A percentile compares a stretch with the other conserved stretches of the same genome.
Conservation (phyloP, 1,139 yeast genomes). For the Sporopachydermia cereana region DNA sequence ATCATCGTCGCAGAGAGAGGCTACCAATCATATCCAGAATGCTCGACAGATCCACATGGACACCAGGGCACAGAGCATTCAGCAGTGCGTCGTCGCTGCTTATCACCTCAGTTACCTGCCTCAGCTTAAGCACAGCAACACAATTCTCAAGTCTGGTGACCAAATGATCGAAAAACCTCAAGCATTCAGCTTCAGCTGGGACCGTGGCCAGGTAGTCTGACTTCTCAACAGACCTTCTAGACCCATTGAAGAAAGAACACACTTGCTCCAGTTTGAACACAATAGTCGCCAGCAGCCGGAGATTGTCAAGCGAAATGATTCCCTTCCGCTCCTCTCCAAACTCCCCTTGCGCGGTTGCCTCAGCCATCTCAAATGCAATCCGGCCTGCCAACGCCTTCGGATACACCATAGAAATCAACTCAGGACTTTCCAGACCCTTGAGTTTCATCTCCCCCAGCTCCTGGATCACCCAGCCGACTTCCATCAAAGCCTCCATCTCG, state of each 20-base stretch:
- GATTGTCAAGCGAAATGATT: slow-evolving; percentile 32
- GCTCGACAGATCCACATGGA: neutral
- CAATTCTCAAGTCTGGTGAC: slow-evolving; percentile 54
- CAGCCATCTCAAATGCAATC: slow-evolving; percentile 15
- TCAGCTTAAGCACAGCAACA: slow-evolving; percentile 21
- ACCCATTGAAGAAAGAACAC: slow-evolving; percentile 26
- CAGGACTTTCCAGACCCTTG: slow-evolving; percentile 93
- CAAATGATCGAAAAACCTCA: slow-evolving; percentile 47
- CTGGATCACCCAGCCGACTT: slow-evolving; percentile 57
- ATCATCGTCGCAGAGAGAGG: too few relatives aligned
- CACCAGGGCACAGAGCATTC: neutral
- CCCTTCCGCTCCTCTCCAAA: slow-evolving; percentile 18
- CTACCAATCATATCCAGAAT: neutral
- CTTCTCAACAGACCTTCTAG: slow-evolving; percentile 21
- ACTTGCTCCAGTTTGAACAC: slow-evolving; percentile 33
- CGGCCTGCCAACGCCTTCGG: slow-evolving; percentile 57
- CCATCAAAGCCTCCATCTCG: slow-evolving; percentile 55
- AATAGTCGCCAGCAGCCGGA: slow-evolving; percentile 30
- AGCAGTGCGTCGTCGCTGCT: neutral
- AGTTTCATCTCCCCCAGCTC: slow-evolving; percentile 79
- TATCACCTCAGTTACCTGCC: slow-evolving; percentile 13
- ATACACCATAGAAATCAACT: slow-evolving; percentile 67
- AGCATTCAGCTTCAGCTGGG: slow-evolving; percentile 25
- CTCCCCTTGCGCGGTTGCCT: slow-evolving; percentile 7
- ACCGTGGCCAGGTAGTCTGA: slow-evolving; percentile 18